Evolutionary conservation across 2,329 filamentous ascomycete species (phyloP), one percentile per base, ranked within the genome.

Genomic region (Penicillium psychrosexuale): DNA sequence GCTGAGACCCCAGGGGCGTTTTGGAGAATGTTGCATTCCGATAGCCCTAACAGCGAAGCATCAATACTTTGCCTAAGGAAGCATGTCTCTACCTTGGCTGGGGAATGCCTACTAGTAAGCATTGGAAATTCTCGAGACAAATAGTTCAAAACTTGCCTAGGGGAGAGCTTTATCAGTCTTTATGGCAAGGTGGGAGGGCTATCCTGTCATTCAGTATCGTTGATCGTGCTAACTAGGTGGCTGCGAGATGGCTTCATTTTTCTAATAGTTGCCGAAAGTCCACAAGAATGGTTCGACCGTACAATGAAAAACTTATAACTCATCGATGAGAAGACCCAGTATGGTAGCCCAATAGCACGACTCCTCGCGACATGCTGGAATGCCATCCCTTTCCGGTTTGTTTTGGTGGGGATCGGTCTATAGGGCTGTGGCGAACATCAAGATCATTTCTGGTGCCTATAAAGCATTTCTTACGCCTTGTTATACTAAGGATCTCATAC

Each of bases 11-110:
- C 8, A 36, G 39, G 50, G 28, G 56, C 46, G 31, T 30, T 37
- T 24, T 34, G 51, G 53, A 50, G 63, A 65, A 65, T 65, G 63
- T 57, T 53, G 53, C 63, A 65, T 65, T 65, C 63, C 62, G 47
- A 28, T 48, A 27, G 27, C 43, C 19, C 27, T 17, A 17, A 19
- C 17, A 28, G 17, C 58, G 45, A 51, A 55, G 43, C 47, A 56
- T 40, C 47, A 54, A 44, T 30, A 50, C 54, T 28, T 50, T 40
- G 38, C 44, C 48, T 39, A 44, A 33, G 30, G 22, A 37, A 48
- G 42, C 30, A 57, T 55, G 43, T 38, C 17, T 36, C 42, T 27
- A 22, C 33, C 47, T 51, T 55, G 40, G 44, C 31, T 54, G 42
- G 51, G 24, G 55, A 60, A 62, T 61, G 47, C 39, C 37, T 47